Evolutionary conservation across 208 protist species (phyloP), one percentile per base, ranked within the genome.

Genomic region (Trypanosoma conorhini): DNA sequence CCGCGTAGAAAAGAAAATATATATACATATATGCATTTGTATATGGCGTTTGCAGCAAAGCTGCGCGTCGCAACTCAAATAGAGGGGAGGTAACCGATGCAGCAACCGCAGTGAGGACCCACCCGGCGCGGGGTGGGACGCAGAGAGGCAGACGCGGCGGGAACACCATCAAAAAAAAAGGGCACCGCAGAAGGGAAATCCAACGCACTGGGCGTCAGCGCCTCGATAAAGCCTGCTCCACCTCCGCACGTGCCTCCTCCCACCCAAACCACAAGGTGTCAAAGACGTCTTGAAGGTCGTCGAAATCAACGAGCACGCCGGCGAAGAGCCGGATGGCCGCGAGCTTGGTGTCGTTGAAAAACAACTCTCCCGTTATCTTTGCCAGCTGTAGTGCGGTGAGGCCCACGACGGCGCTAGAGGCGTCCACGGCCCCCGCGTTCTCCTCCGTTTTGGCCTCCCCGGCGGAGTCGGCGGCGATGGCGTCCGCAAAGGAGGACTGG

Each of bases 301-400:
- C 62, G 5, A 30, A n/a, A 44, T 75, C 38, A 35, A 75, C 33
- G 5, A 75, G 70, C 28, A 69, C 59, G 24, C 57, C 55, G 3
- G 70, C 63, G 42, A 75, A 69, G 8, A 75, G 21, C 22, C 70
- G 33, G n/a, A 75, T 70, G 22, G 63, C n/a, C 33, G 55, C 70
- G 5, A 67, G 55, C 42, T 75, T 75, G n/a, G 33, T 75, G 21
- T 75, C 70, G 50, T 75, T 75, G 21, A 75, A 75, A 63, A 67
- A 70, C 30, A 75, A 28, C n/a, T n/a, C n/a, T 44, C 67, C 61
- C 4, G 58, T 75, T 65, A 75, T 58, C 22, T 31, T 63, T 28
- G 63, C 54, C n/a, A 75, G 17, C 44, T 75, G 70, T 2, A 22
- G 22, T 59, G 70, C 55, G 0, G 70, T 75, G 1, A 75, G 5